Evolutionary conservation across 2,329 filamentous ascomycete genomes (phyloP), one percentile per base, ranked within the genome.

Genomic region (Zopfia rhizophila): DNA sequence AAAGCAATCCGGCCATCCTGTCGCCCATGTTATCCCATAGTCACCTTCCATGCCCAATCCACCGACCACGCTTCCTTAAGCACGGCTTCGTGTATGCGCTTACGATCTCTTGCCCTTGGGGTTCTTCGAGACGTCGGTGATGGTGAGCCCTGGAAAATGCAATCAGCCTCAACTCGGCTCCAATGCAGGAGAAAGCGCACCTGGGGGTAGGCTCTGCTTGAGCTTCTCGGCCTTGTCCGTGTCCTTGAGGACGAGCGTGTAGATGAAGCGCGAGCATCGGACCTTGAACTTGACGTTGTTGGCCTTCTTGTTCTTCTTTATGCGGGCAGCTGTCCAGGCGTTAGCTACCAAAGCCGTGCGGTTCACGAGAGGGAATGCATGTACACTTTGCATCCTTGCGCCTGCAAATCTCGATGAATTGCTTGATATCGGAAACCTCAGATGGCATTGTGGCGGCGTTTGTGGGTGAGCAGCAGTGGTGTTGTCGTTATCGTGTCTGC

Each of bases 271-370:
- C 77, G 90, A 84, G 89, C 94, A 97, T 79, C 94, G 91, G 85
- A 99, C 93, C 91, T 99, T 99, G 91, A 99, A 97, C 89, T 99
- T 99, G 88, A 94, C 92, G 84, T 93, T 88, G 77, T 88, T 85
- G 74, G 82, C 82, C 82, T 89, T 87, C 80, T 87, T 88, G 87
- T 88, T 96, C 86, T 95, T 94, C 91, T 97, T 80, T 71, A 81
- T 78, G 65, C 77, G 73, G 55, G 77, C 78, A 55, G 78, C 78
- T 80, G 58, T 60, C 57, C 40, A 55, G 43, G 22, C 38, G 40
- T 52, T 35, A 53, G 38, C 31, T 35, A 11, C 4, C 7, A 30
- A 30, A 30, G 14, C 28, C 3, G 6, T 16, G 13, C 28, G 18
- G 4, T 30, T 13, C 12, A 30, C 14, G 12, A 32, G 17, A 32